Evolutionary conservation across 1,139 yeast species (phyloP).

Genomic region (Pichia sp.): DNA sequence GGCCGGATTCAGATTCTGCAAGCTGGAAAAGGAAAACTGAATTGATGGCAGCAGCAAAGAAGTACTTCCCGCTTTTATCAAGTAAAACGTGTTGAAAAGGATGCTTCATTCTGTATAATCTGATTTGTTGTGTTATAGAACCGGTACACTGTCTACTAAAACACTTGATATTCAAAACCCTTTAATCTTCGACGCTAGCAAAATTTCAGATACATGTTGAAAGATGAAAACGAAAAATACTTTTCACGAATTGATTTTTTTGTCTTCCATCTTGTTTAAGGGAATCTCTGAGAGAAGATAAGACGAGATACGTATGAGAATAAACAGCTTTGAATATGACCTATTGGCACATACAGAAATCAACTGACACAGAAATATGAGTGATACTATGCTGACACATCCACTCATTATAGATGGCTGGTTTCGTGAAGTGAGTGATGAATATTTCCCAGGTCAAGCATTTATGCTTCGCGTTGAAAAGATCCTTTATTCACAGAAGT

Average conservation of each 20-base stretch:
- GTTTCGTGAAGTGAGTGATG: conserved; percentile 84
- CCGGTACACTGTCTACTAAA: too few relatives aligned
- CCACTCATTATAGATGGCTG: conserved; percentile 58
- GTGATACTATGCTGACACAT: conserved; percentile 15
- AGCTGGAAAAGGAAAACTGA: conserved; percentile 44
- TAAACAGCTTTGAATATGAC: too few relatives aligned
- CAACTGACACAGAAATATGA: neutral
- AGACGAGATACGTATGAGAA: too few relatives aligned
- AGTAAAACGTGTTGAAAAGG: conserved; percentile 55
- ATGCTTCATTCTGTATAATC: conserved; percentile 58
- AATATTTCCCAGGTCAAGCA: conserved; percentile 92
- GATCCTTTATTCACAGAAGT: conserved; percentile 70
- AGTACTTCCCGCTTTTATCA: conserved; percentile 35
- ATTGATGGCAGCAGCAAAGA: conserved; percentile 54
- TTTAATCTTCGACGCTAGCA: too few relatives aligned
- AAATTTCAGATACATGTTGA: too few relatives aligned
- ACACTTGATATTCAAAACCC: too few relatives aligned
- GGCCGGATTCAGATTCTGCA: conserved; percentile 3
- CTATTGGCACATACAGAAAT: too few relatives aligned
- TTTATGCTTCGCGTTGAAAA: conserved; percentile 79
- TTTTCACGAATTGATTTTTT: too few relatives aligned
- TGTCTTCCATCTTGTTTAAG: too few relatives aligned
- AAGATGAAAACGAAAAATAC: too few relatives aligned
- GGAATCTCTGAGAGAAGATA: too few relatives aligned
- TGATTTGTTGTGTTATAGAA: too few relatives aligned